A percentile compares a stretch with the other conserved stretches of the same genome.
Conservation (phyloP, 345 rosid genomes). For the Streptanthus diversifolius region DNA sequence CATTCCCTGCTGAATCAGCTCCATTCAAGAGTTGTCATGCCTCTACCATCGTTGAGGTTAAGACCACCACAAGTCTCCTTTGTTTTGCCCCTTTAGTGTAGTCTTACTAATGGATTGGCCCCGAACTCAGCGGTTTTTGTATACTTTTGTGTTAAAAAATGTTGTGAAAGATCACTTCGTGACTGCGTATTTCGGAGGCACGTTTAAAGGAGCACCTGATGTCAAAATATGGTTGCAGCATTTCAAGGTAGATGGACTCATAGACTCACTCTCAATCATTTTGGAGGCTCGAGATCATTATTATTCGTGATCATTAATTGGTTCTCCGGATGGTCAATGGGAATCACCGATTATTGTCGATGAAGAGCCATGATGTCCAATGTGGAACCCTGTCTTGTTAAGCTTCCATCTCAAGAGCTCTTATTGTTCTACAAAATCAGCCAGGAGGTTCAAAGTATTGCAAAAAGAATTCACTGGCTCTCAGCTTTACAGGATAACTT, state of each 20-base stretch:
- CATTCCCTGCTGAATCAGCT: constrained; percentile 59
- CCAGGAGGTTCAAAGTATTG: constrained; percentile 70
- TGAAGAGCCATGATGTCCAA: constrained; percentile 66
- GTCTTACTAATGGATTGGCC: not conserved
- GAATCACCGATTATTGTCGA: constrained; percentile 50
- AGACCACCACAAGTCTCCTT: not conserved
- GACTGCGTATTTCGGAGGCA: constrained; percentile 57
- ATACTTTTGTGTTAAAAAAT: constrained; percentile 32
- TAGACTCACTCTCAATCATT: not conserved
- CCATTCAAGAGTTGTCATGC: constrained; percentile 92
- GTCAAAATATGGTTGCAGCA: constrained; percentile 39
- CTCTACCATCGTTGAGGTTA: constrained; percentile 81
- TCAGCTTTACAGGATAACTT: not conserved
- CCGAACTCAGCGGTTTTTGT: not conserved
- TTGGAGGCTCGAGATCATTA: not conserved
- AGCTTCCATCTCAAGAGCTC: constrained; percentile 70
- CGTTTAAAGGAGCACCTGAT: constrained; percentile 33
- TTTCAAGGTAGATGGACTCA: constrained; percentile 41
- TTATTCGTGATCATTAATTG: not conserved
- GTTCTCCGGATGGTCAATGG: constrained; percentile 68
- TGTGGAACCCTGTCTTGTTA: constrained; percentile 94
- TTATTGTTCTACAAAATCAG: constrained; percentile 85
- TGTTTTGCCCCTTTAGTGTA: not conserved
- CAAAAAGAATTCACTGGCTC: not conserved
- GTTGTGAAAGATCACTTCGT: constrained; percentile 62